Base-by-base conservation (phyloP, 176 grass and related monocot genomes). In the Lolium multiflorum region DNA sequence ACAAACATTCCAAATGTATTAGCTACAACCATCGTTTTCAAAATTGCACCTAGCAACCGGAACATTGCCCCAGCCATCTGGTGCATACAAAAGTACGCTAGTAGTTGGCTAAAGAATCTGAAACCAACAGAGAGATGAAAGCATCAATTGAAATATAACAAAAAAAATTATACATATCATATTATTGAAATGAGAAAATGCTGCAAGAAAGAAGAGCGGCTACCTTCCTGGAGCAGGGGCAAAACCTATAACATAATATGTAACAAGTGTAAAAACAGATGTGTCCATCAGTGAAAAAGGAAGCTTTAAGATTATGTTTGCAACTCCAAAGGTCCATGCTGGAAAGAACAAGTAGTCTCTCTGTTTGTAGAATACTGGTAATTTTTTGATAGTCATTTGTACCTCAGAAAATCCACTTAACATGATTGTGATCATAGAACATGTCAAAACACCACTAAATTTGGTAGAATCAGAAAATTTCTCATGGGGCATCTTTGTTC, bases 311-410 rank as follows among this genome's bases (percentile, higher is more conserved):
- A 92, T 83, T 58, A 89, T 86, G 79, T 51, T 90, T 71, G 90
- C 80, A 84, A 90, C 50, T 20, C 85, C 93, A 62, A 85, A 95
- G 67, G 88, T 80, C 93, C 93, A 95, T 11, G 93, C 60, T 15
- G 90, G 93, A 81, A 86, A 95, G 77, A 95, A 95, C 43, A 92
- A 74, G 61, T 70, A 88, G 85, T 95, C 93, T 80, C 93, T 88
- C 24, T 95, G 93, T 79, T 90, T 95, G 55, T 95, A 95, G 86
- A 95, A 95, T 64, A 92, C 85, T 18, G 93, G 90, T 10, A 95
- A 73, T 16, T 84, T 92, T 18, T 68, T 41, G 41, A 95, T 81
- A 11, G 93, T 95, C 88, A 95, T 77, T 5, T 76, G 61, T 44
- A 95, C 52, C 75, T 95, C 93, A 9, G 62, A 75, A 86, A 95